Conservation (phyloP, 2,329 filamentous ascomycete species). For the Trichophaea hybrida region DNA sequence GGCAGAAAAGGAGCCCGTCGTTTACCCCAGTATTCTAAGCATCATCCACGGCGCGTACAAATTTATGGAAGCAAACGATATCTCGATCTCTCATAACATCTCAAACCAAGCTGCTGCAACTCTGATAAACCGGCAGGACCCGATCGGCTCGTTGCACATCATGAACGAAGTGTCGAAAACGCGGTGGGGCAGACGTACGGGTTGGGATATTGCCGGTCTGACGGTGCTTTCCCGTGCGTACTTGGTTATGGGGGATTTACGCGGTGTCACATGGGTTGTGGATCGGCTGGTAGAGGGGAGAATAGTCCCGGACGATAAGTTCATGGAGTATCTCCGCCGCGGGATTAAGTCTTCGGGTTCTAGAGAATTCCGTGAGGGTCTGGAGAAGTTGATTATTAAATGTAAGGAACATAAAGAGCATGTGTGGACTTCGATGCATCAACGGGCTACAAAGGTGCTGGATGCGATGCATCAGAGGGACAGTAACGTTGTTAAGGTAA, state of each 20-base stretch:
- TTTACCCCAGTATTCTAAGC: not conserved
- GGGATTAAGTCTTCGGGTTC: not conserved
- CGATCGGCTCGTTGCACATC: conserved; percentile 18
- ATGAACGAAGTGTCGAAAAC: conserved; percentile 21
- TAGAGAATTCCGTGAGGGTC: not conserved
- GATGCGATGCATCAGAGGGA: conserved; percentile 31
- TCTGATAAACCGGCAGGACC: conserved; percentile 14
- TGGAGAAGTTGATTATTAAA: not conserved
- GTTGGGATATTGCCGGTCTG: conserved; percentile 22
- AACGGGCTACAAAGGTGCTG: not conserved
- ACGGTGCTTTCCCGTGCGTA: conserved; percentile 25
- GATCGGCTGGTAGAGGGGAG: conserved; percentile 8
- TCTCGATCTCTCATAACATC: conserved; percentile 23
- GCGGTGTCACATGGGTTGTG: conserved; percentile 22
- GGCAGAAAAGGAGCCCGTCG: not conserved
- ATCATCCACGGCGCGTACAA: conserved; percentile 17
- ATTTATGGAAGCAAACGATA: conserved; percentile 17
- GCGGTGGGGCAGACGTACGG: conserved; percentile 16
- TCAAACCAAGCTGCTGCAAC: conserved; percentile 21
- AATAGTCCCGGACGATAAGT: conserved; percentile 8
- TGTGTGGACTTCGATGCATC: not conserved
- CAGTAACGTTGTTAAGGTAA: too few species aligned
- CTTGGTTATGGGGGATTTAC: conserved; percentile 18
- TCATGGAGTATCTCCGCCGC: conserved; percentile 12
- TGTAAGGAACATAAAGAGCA: not conserved